phyloP scores from a whole-genome alignment of 2,329 filamentous ascomycete species.

The Pseudogymnoascus sp. region DNA sequence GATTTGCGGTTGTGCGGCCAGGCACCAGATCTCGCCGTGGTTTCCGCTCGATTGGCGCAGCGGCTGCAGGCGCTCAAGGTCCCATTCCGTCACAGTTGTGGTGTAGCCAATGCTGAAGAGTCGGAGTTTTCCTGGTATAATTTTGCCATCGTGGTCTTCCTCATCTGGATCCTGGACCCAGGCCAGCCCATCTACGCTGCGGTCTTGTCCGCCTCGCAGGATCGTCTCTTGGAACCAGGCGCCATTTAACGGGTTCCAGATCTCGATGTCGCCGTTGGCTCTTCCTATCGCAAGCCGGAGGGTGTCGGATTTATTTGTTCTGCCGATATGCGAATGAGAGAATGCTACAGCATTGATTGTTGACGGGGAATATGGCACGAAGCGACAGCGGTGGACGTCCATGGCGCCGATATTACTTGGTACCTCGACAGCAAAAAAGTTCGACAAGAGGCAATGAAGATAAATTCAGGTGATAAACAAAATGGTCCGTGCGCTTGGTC shows the following conservation, averaged over 20 bases:
- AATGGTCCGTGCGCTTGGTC: slow-evolving; percentile 5
- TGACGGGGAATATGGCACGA: slow-evolving; percentile 84
- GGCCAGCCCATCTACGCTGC: slow-evolving; percentile 80
- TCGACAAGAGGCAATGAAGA: slow-evolving; percentile 9
- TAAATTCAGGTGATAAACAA: slow-evolving; percentile 9
- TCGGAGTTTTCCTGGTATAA: slow-evolving; percentile 63
- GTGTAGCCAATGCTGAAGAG: slow-evolving; percentile 97
- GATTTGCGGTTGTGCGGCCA: slow-evolving; percentile 68
- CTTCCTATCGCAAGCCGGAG: slow-evolving; percentile 81
- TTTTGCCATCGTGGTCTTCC: slow-evolving; percentile 52
- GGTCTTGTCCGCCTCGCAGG: slow-evolving; percentile 72
- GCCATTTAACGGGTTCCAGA: slow-evolving; percentile 77
- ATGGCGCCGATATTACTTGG: slow-evolving; percentile 39
- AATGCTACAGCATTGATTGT: slow-evolving; percentile 94
- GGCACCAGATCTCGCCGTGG: slow-evolving; percentile 94
- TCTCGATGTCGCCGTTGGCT: slow-evolving; percentile 92
- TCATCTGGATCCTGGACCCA: slow-evolving; percentile 86
- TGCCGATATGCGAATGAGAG: slow-evolving; percentile 58
- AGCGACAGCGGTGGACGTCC: slow-evolving; percentile 96
- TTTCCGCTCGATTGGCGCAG: slow-evolving; percentile 81
- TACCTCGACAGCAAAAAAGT: slow-evolving; percentile 10
- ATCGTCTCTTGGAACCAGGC: slow-evolving; percentile 86
- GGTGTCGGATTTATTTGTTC: slow-evolving; percentile 45
- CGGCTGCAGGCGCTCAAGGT: slow-evolving; percentile 70
- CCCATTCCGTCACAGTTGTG: slow-evolving; percentile 89